A percentile compares a stretch with the other conserved stretches of the same genome.
Evolutionary conservation across 495 filamentous ascomycete species (phyloP).

Genomic region (Paragyromitra xinjiangensis): DNA sequence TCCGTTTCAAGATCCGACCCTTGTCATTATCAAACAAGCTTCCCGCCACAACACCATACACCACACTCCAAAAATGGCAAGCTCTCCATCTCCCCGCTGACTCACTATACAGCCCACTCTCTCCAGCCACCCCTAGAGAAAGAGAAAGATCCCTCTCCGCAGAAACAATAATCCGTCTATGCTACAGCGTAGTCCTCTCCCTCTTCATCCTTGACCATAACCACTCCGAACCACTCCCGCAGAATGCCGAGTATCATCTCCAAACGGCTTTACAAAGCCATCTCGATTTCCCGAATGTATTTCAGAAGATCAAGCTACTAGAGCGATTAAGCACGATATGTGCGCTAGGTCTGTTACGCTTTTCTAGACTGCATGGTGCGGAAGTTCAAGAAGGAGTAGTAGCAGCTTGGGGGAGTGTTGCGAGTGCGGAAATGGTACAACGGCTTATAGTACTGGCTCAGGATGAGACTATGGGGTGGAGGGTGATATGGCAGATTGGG

Average conservation of each 20-base stretch:
- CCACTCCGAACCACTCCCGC: not conserved
- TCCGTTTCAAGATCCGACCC: slow-evolving; percentile 47
- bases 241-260: slow-evolving; percentile 23
- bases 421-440: slow-evolving; percentile 1
- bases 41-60: slow-evolving; percentile 13
- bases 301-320: slow-evolving; percentile 27
- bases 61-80: slow-evolving; percentile 29
- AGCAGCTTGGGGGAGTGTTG: slow-evolving; percentile 1
- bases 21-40: slow-evolving; percentile 18
- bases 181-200: slow-evolving; percentile 25
- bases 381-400: not conserved
- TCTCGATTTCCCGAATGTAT: slow-evolving; percentile 32
- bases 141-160: slow-evolving; percentile 22
- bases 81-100: slow-evolving; percentile 5
- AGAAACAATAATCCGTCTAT: slow-evolving; percentile 22
- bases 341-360: slow-evolving; percentile 35
- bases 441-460: slow-evolving; percentile 15
- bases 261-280: slow-evolving; percentile 19
- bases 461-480: slow-evolving; percentile 34
- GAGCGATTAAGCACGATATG: slow-evolving; percentile 28
- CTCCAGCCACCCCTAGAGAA: not conserved
- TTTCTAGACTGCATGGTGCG: slow-evolving; percentile 10
- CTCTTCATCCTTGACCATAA: slow-evolving; percentile 25
- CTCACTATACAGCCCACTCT: not conserved
- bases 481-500: slow-evolving; percentile 32